These are phyloP conservation scores for Asparagopsis taxiformis DNA, from an alignment of 31 red algal genomes.

Conservation along the genomic window DNA sequence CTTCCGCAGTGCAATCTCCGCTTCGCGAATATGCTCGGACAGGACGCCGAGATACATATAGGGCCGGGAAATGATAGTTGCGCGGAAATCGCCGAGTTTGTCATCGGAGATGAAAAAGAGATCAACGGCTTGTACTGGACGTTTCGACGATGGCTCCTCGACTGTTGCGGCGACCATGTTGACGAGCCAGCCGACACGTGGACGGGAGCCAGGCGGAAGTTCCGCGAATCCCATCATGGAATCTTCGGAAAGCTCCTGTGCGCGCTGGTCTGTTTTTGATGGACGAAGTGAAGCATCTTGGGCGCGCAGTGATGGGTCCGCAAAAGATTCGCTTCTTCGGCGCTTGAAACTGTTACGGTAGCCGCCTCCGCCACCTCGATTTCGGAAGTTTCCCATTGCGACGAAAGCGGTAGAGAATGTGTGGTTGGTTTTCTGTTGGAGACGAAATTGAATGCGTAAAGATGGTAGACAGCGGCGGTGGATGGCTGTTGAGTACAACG, in stretches of 20 bases:
- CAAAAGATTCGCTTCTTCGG: slow-evolving; percentile 6
- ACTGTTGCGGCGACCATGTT: slow-evolving; percentile 80
- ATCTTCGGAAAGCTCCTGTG: slow-evolving; percentile 40
- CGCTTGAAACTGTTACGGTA: slow-evolving; percentile 23
- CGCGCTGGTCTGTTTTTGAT: slow-evolving; percentile 33
- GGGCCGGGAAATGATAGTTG: slow-evolving; percentile 77
- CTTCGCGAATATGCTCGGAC: slow-evolving; percentile 49
- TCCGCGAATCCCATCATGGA: slow-evolving; percentile 51
- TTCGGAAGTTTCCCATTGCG: slow-evolving; percentile 14
- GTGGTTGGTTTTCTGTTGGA: too few species aligned
- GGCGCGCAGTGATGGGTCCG: slow-evolving; percentile 11
- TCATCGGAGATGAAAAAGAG: slow-evolving; percentile 95
- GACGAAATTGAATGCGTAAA: too few species aligned
- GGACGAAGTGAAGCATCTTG: background rate
- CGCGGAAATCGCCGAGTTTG: slow-evolving; percentile 75
- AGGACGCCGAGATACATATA: slow-evolving; percentile 90
- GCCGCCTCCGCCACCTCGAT: slow-evolving; percentile 18
- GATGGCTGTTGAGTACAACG: too few species aligned
- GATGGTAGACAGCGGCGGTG: too few species aligned
- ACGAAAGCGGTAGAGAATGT: too few species aligned
- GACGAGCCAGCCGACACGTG: slow-evolving; percentile 89
- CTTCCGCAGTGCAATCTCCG: slow-evolving; percentile 72
- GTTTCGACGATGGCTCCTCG: slow-evolving; percentile 64
- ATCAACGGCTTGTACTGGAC: slow-evolving; percentile 84
- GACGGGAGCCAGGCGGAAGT: slow-evolving; percentile 58